Conservation (phyloP, 306 rosid genomes). For the Dryas octopetala region DNA sequence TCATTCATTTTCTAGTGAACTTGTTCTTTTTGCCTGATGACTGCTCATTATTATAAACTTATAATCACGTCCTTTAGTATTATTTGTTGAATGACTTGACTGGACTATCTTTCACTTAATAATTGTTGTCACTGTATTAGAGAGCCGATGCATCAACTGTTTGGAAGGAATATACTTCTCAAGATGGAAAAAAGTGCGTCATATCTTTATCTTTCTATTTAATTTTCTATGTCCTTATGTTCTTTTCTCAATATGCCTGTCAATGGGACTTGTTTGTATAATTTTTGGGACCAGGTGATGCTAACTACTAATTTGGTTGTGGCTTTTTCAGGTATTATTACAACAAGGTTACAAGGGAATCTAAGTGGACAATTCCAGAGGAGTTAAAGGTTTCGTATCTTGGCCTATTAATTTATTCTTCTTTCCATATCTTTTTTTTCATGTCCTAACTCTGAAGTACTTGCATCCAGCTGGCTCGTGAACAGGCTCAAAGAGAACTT, state of each 20-base stretch:
- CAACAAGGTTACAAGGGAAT: slow-evolving; percentile 92
- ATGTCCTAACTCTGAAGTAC: slow-evolving; percentile 26
- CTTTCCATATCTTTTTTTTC: not conserved
- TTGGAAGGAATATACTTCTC: slow-evolving; percentile 94
- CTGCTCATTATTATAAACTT: slow-evolving; percentile 2
- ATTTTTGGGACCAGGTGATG: not conserved
- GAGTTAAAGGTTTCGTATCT: slow-evolving; percentile 71
- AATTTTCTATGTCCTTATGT: slow-evolving; percentile 8
- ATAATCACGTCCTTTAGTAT: slow-evolving; percentile 10
- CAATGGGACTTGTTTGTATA: not conserved
- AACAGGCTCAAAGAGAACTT: slow-evolving; percentile 70
- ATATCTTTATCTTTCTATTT: slow-evolving; percentile 21
- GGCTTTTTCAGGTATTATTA: slow-evolving; percentile 73
- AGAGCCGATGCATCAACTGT: slow-evolving; percentile 99
- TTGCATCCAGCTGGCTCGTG: slow-evolving; percentile 84
- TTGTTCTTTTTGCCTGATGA: not conserved
- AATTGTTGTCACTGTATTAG: slow-evolving; percentile 66
- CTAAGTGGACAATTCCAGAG: slow-evolving; percentile 98
- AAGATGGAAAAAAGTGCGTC: slow-evolving; percentile 92
- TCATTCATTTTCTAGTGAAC: not conserved
- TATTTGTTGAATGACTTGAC: slow-evolving; percentile 29
- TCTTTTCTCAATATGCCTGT: slow-evolving; percentile 8
- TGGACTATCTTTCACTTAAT: slow-evolving; percentile 25
- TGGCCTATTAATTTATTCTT: slow-evolving; percentile 15
- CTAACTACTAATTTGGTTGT: slow-evolving; percentile 21